A percentile compares a stretch with the other conserved stretches of the same genome.
Conservation (phyloP, 108 stramenopile species). For the Nitzschia inconspicua region DNA sequence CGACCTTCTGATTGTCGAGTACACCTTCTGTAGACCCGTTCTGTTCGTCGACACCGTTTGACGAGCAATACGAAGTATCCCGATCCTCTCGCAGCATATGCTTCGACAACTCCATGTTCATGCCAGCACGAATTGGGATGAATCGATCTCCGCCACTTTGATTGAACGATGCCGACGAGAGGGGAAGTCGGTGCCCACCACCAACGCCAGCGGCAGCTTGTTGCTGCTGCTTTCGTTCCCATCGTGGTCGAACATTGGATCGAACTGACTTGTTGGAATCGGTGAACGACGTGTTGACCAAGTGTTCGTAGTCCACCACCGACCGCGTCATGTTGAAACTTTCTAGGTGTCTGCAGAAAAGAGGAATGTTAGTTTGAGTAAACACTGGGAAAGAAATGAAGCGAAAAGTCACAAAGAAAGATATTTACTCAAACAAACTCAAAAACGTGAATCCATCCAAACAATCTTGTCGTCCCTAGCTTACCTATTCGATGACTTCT, state of each 20-base stretch:
- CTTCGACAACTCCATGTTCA: conserved; percentile 70
- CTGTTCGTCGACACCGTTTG: conserved; percentile 44
- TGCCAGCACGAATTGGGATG: conserved; percentile 69
- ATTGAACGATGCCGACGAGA: conserved; percentile 15
- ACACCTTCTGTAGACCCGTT: conserved; percentile 3
- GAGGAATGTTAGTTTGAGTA: too few species aligned
- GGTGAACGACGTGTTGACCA: conserved; percentile 80
- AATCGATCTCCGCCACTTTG: conserved; percentile 46
- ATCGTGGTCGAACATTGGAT: conserved; percentile 71
- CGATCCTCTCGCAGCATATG: conserved; percentile 52
- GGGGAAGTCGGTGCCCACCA: conserved; percentile 11
- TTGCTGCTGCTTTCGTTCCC: conserved; percentile 73
- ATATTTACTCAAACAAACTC: too few species aligned
- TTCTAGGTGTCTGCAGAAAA: too few species aligned
- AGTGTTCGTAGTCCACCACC: conserved; percentile 81
- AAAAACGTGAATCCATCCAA: too few species aligned
- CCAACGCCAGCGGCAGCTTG: conserved; percentile 7
- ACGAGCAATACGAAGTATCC: conserved; percentile 40
- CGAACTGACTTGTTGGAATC: conserved; percentile 77
- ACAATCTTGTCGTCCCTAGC: too few species aligned
- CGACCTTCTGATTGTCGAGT: conserved; percentile 42
- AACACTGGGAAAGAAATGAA: too few species aligned
- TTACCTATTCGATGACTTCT: too few species aligned
- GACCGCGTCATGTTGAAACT: conserved; percentile 64
- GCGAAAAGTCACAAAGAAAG: too few species aligned